A percentile compares a stretch with the other conserved stretches of the same genome.
These are phyloP conservation scores for Russula earlei DNA, from an alignment of 768 basidiomycete genomes.

Conservation along the genomic window DNA sequence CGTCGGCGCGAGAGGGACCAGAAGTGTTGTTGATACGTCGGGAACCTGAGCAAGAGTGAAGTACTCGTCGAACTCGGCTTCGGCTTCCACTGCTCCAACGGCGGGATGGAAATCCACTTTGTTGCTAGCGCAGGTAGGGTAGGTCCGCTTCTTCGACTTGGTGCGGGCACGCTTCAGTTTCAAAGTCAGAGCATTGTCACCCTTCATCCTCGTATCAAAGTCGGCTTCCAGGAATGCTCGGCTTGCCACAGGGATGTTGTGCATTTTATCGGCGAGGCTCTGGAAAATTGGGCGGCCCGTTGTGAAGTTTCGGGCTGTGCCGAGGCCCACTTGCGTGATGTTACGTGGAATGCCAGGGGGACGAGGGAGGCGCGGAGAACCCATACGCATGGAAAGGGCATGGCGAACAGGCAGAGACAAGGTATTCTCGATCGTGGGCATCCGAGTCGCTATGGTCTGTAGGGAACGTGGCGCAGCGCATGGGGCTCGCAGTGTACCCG, in stretches of 20 bases:
- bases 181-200: conserved; percentile 30
- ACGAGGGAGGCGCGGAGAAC: conserved; percentile 48
- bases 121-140: conserved; percentile 18
- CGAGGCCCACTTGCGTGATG: conserved; percentile 63
- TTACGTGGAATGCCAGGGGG: conserved; percentile 39
- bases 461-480: conserved; percentile 25
- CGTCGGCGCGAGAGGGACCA: conserved; percentile 70
- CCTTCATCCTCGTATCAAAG: conserved; percentile 47
- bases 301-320: conserved; percentile 67
- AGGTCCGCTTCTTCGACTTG: conserved; percentile 25
- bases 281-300: conserved; percentile 69
- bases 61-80: conserved; percentile 47
- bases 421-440: conserved; percentile 39
- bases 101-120: conserved; percentile 18
- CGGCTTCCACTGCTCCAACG: conserved; percentile 7
- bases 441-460: conserved; percentile 22
- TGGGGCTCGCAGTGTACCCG: conserved; percentile 34
- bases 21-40: conserved; percentile 52
- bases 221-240: conserved; percentile 71
- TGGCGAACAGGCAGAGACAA: conserved; percentile 48
- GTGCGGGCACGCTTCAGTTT: conserved; percentile 21
- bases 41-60: conserved; percentile 36
- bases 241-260: conserved; percentile 61
- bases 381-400: conserved; percentile 39
- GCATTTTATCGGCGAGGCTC: conserved; percentile 57